Evolutionary conservation across 495 filamentous ascomycete genomes (phyloP).

Genomic region (Penicillium waksmanii): DNA sequence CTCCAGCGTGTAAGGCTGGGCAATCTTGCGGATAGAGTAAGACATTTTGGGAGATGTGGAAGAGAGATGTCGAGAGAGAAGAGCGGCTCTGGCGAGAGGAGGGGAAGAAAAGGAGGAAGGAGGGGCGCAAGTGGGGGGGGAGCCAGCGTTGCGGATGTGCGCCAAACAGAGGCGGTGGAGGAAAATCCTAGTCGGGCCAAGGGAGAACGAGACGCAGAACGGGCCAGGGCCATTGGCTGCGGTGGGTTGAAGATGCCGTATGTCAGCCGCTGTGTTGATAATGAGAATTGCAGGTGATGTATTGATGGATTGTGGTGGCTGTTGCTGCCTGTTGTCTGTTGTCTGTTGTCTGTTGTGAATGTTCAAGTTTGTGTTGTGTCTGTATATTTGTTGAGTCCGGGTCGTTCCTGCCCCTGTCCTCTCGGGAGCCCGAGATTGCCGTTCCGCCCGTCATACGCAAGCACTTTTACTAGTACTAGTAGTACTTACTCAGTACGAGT

Average conservation of each 20-base stretch:
- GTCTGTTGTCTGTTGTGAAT: not conserved
- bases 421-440: constrained; percentile 2
- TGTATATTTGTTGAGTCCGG: not conserved
- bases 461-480: not conserved
- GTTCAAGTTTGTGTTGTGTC: not conserved
- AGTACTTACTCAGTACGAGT: not conserved
- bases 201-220: constrained; percentile 26
- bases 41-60: constrained; percentile 44
- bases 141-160: constrained; percentile 48
- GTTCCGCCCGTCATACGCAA: not conserved
- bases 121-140: constrained; percentile 48
- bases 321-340: not conserved
- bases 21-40: constrained; percentile 81
- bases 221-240: constrained; percentile 27
- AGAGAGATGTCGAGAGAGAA: constrained; percentile 35
- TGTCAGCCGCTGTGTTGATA: constrained; percentile 12
- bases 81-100: constrained; percentile 38
- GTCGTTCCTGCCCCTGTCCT: not conserved
- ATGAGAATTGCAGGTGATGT: not conserved
- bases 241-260: not conserved
- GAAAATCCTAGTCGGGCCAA: constrained; percentile 43
- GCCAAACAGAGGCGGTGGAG: constrained; percentile 47
- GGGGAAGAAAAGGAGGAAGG: constrained; percentile 39
- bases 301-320: not conserved
- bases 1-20: constrained; percentile 88